phyloP scores from a whole-genome alignment of 495 filamentous ascomycete genomes.

The Penicillium simplicissimum region DNA sequence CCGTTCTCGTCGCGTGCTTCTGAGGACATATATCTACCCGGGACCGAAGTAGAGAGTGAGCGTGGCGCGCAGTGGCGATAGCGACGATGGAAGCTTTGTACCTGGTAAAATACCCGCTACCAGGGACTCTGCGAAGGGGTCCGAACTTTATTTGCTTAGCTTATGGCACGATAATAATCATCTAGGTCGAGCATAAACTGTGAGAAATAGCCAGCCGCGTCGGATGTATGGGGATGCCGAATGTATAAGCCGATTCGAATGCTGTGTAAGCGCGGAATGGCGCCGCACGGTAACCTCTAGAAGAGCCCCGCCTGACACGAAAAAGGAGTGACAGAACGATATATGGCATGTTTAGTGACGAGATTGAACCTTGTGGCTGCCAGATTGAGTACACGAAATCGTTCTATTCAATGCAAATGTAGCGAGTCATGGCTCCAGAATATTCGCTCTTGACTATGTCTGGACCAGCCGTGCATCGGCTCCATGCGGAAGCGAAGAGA shows the following conservation, averaged over 20 bases:
- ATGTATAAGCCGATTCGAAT: conserved; percentile 24
- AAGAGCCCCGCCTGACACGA: neutral
- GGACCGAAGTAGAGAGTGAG: no score
- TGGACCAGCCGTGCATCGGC: conserved; percentile 9
- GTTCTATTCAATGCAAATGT: conserved; percentile 19
- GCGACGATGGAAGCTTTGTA: neutral
- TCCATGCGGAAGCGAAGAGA: neutral
- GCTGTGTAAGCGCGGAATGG: conserved; percentile 33
- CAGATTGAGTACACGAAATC: neutral
- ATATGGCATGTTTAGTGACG: neutral
- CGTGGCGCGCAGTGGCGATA: neutral
- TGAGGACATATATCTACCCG: conserved; percentile 27
- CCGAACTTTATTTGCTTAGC: neutral
- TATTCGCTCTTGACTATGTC: conserved; percentile 3
- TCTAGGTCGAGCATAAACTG: neutral
- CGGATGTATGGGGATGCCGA: conserved; percentile 19
- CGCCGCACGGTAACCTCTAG: conserved; percentile 17
- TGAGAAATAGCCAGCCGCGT: conserved; percentile 9
- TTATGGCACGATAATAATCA: neutral
- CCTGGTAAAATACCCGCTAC: neutral
- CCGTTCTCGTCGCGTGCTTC: conserved; percentile 13
- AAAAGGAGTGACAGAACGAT: neutral
- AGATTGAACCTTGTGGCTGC: neutral
- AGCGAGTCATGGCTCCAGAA: conserved; percentile 14
- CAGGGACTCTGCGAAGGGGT: no score